A percentile compares a stretch with the other conserved stretches of the same genome.
These are phyloP conservation scores for Apiospora malaysiana DNA, from an alignment of 2,329 filamentous ascomycete genomes.

Conservation along the genomic window DNA sequence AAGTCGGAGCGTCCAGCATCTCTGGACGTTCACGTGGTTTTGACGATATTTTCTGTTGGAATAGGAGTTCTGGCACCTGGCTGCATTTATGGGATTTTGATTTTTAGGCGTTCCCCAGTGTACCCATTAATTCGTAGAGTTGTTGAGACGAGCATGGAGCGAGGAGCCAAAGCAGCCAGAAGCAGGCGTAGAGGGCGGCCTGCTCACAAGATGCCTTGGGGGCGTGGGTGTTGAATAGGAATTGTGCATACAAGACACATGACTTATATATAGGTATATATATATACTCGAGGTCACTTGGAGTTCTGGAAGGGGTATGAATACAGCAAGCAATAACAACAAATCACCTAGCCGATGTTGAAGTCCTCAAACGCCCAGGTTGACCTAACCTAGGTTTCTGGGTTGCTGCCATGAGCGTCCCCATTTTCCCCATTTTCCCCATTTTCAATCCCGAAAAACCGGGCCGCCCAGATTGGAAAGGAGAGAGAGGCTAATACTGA, in stretches of 20 bases:
- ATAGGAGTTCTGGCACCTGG: conserved; percentile 16
- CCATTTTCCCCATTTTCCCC: too few relatives aligned
- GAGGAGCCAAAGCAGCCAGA: not conserved
- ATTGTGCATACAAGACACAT: conserved; percentile 13
- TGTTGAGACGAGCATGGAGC: not conserved
- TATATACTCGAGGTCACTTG: not conserved
- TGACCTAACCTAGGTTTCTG: too few relatives aligned
- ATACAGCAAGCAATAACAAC: not conserved
- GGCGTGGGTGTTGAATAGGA: conserved; percentile 1
- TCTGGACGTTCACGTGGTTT: conserved; percentile 8
- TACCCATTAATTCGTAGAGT: conserved; percentile 14
- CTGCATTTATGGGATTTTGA: conserved; percentile 22
- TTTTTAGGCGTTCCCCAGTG: conserved; percentile 23
- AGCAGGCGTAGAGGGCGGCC: not conserved
- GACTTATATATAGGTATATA: not conserved
- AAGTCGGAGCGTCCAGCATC: not conserved
- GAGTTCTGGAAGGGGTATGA: not conserved
- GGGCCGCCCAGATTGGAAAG: not conserved
- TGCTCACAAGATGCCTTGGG: conserved; percentile 3
- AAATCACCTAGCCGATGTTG: not conserved
- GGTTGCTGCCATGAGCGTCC: too few relatives aligned
- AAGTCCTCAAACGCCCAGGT: too few relatives aligned
- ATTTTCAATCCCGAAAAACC: conserved; percentile 3
- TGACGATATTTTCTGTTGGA: conserved; percentile 5
- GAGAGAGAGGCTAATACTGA: not conserved